Percentiles rank a stretch among this genome's conserved stretches.
phyloP scores from a whole-genome alignment of 768 basidiomycete genomes.

The Hirschioporus abietinus region DNA sequence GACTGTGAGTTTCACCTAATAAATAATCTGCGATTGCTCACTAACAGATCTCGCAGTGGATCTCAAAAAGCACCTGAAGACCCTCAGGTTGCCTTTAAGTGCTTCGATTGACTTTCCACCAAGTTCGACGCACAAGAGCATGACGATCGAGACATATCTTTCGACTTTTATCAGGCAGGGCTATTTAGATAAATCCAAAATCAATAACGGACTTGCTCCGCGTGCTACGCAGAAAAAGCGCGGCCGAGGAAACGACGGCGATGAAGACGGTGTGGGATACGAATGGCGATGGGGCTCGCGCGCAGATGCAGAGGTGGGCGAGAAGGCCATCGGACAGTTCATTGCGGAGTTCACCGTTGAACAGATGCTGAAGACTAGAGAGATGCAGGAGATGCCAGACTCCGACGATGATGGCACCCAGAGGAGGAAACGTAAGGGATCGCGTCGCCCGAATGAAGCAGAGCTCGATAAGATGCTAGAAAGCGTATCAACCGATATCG shows the following conservation, averaged over 20 bases:
- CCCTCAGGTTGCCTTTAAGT: constrained; percentile 54
- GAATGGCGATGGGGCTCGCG: constrained; percentile 89
- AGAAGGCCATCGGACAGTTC: constrained; percentile 67
- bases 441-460: constrained; percentile 5
- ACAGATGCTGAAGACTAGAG: constrained; percentile 23
- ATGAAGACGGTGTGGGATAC: constrained; percentile 36
- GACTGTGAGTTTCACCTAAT: constrained; percentile 54
- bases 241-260: constrained; percentile 19
- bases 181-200: constrained; percentile 66
- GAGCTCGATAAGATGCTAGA: constrained; percentile 12
- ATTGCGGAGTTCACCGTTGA: constrained; percentile 77
- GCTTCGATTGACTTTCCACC: constrained; percentile 46
- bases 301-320: constrained; percentile 79
- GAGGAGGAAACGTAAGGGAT: constrained; percentile 12
- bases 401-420: constrained; percentile 23
- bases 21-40: constrained; percentile 7
- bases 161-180: constrained; percentile 58
- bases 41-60: constrained; percentile 45
- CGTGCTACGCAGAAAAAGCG: constrained; percentile 32
- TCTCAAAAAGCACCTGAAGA: constrained; percentile 62
- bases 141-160: constrained; percentile 65
- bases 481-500: constrained; percentile 12
- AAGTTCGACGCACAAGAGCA: constrained; percentile 41
- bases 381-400: constrained; percentile 21
- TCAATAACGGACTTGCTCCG: constrained; percentile 48